Evolutionary conservation across 768 basidiomycete genomes (phyloP).

Genomic region (Agaricus blazei): DNA sequence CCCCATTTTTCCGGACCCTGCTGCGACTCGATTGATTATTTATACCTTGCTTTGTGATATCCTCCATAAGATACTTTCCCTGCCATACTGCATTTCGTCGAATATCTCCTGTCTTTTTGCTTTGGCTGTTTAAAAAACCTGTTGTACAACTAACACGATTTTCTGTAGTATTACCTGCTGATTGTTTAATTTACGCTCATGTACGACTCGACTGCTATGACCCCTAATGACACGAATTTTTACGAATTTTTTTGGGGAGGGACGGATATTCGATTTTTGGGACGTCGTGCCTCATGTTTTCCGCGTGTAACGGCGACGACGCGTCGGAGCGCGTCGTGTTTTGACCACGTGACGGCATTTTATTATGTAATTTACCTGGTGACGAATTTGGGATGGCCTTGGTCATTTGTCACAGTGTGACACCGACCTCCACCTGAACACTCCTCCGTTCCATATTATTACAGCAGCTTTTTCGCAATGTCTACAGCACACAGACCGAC

Average conservation of each 20-base stretch:
- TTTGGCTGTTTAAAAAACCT: neutral
- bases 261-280: neutral
- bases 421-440: neutral
- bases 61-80: neutral
- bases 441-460: neutral
- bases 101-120: neutral
- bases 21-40: neutral
- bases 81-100: neutral
- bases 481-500: slow-evolving; percentile 92
- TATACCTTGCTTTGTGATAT: slow-evolving; percentile 8
- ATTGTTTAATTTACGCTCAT: neutral
- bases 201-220: slow-evolving; percentile 1
- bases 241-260: neutral
- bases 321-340: slow-evolving; percentile 9
- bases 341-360: slow-evolving; percentile 10
- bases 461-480: slow-evolving; percentile 35
- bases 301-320: slow-evolving; percentile 10
- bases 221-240: slow-evolving; percentile 2
- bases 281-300: slow-evolving; percentile 8
- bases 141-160: neutral
- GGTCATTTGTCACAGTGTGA: neutral
- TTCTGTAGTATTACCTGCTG: slow-evolving; percentile 7
- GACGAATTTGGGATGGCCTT: neutral
- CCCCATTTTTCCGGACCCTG: neutral
- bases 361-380: neutral